Evolutionary conservation across 140 eudicot genomes (phyloP).

Genomic region (Ambrosia hybrid): DNA sequence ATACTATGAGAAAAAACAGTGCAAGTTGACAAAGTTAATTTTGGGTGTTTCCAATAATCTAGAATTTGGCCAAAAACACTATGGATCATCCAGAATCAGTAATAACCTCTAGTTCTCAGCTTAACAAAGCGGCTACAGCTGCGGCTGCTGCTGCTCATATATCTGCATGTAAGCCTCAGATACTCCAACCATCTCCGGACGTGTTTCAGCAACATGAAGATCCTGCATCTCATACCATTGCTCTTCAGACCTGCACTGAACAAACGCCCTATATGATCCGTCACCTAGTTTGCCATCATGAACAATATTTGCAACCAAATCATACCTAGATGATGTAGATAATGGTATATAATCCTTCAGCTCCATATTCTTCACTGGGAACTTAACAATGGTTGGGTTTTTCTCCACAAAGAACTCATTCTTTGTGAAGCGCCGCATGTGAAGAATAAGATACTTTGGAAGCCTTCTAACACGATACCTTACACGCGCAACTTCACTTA

Average conservation of each 20-base stretch:
- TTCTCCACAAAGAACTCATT: slow-evolving; percentile 95
- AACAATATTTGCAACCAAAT: slow-evolving; percentile 87
- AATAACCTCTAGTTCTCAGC: no score
- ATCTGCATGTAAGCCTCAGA: slow-evolving; percentile 98
- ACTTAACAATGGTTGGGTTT: slow-evolving; percentile 94
- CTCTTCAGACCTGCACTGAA: slow-evolving; percentile 95
- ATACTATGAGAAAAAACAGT: no score
- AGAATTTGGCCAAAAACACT: no score
- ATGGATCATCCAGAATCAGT: no score
- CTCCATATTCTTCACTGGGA: slow-evolving; percentile 96
- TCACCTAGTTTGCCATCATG: slow-evolving; percentile 98
- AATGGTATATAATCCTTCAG: slow-evolving; percentile 91
- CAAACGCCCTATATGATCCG: slow-evolving; percentile 91
- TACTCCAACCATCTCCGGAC: slow-evolving; percentile 97
- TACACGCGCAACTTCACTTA: slow-evolving; percentile 96
- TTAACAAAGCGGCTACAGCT: no score
- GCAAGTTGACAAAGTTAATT: no score
- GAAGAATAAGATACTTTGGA: slow-evolving; percentile 89
- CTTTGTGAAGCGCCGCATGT: slow-evolving; percentile 94
- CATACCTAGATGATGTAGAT: slow-evolving; percentile 61
- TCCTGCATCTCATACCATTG: slow-evolving; percentile 99
- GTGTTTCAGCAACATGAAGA: slow-evolving; percentile 89
- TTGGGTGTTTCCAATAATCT: no score
- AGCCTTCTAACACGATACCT: slow-evolving; percentile 87
- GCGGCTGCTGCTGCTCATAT: slow-evolving; percentile 67